Evolutionary conservation across 2,329 filamentous ascomycete genomes (phyloP), one percentile per base, ranked within the genome.

Genomic region (Microcyclospora tardicrescens): DNA sequence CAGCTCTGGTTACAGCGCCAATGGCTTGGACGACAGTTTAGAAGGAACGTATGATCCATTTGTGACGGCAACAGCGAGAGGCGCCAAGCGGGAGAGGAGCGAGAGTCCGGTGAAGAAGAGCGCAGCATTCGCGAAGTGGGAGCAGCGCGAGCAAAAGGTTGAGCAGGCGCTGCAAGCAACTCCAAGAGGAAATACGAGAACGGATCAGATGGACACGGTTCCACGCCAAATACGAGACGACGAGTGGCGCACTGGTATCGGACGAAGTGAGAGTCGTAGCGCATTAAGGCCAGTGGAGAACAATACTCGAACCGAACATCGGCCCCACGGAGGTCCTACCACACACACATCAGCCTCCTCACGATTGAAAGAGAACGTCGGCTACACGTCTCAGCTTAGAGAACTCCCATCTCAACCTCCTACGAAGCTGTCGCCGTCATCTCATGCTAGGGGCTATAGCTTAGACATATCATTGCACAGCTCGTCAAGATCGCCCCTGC

Each of bases 81-180:
- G 48, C 35, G 44, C 48, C 30, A 56, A 57, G 46, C 42, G 56
- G 34, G 53, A 56, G 12, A 48, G 56, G n/a, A 55, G 53, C 32
- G 55, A 57, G 41, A 57, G 54, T 42, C 56, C 56, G 2, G 56
- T 58, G 19, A 58, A 58, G 52, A 57, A 57, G 45, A 57, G 52
- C 47, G 44, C 56, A 12, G 49, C 46, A 2, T 53, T 53, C 30
- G 50, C 50, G 16, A 46, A 51, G 38, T 53, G 50, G 50, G 50
- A 53, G 40, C 45, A 49, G 42, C 47, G 50, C 9, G 50, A 53
- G 38, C 49, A 51, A 36, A 33, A 34, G 9, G 38, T 16, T 27
- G 47, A 51, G 34, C 48, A 52, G 38, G 40, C 31, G 9, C 13
- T 16, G 13, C 24, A 37, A 28, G n/a, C 28, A 19, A 28, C 40